Percentiles rank a stretch among this genome's conserved stretches.
phyloP scores from a whole-genome alignment of 1,284 basidiomycete species.

The Schizopora paradoxa region DNA sequence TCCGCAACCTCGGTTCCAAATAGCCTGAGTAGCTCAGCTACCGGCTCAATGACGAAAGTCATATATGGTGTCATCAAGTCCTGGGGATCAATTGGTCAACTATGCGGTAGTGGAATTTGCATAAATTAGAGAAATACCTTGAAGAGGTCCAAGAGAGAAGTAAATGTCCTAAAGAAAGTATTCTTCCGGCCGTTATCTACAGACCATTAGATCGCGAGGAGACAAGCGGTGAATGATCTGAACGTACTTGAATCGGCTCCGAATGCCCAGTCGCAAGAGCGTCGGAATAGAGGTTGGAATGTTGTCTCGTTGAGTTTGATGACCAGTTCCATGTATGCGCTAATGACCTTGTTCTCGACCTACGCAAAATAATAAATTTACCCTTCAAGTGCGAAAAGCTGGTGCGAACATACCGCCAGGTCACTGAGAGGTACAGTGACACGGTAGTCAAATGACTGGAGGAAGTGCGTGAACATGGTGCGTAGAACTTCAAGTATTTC shows the following conservation, averaged over 20 bases:
- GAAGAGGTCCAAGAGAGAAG: slow-evolving; percentile 75
- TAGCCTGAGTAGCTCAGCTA: slow-evolving; percentile 57
- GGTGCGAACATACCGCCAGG: slow-evolving; percentile 30
- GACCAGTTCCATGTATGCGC: slow-evolving; percentile 83
- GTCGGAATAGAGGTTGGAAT: slow-evolving; percentile 91
- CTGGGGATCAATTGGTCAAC: slow-evolving; percentile 33
- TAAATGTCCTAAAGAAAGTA: slow-evolving; percentile 71
- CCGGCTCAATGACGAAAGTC: slow-evolving; percentile 67
- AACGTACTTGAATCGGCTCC: slow-evolving; percentile 46
- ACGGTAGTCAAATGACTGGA: slow-evolving; percentile 72
- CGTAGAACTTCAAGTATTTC: slow-evolving; percentile 70
- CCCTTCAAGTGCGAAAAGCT: slow-evolving; percentile 10
- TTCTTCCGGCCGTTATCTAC: slow-evolving; percentile 44
- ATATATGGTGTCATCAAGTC: slow-evolving; percentile 89
- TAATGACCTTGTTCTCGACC: slow-evolving; percentile 53
- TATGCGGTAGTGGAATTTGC: not conserved
- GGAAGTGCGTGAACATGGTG: slow-evolving; percentile 74
- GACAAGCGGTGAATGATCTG: not conserved
- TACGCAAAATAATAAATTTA: slow-evolving; percentile 23
- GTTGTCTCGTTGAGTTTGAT: slow-evolving; percentile 91
- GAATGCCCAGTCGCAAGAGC: slow-evolving; percentile 95
- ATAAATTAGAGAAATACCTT: slow-evolving; percentile 45
- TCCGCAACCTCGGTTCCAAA: slow-evolving; percentile 34
- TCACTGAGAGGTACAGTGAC: slow-evolving; percentile 29
- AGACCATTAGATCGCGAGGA: not conserved